phyloP scores from a whole-genome alignment of 495 filamentous ascomycete genomes.

The Hypoxylon intermedium region DNA sequence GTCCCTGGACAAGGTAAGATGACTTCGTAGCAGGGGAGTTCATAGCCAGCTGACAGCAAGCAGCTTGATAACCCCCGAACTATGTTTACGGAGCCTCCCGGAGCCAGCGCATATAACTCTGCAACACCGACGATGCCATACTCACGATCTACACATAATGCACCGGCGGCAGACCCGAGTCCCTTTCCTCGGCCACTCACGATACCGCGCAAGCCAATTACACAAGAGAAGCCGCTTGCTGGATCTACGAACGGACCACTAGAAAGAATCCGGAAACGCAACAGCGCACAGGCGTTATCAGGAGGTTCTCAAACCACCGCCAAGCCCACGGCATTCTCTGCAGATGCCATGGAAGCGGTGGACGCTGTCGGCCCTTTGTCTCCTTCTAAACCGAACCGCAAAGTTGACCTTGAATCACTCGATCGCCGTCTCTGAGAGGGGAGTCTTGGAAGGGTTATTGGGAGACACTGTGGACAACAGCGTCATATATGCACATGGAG shows the following conservation, averaged over 20 bases:
- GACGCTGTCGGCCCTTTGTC: conserved; percentile 4
- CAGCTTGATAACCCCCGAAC: not conserved
- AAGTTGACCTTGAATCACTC: not conserved
- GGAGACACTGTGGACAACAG: conserved; percentile 3
- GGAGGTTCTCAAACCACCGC: not conserved
- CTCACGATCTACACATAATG: not conserved
- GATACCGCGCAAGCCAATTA: not conserved
- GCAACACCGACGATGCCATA: not conserved
- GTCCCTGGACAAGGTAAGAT: conserved; percentile 18
- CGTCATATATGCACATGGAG: conserved; percentile 3
- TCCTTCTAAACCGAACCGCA: not conserved
- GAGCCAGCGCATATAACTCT: not conserved
- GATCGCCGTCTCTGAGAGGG: not conserved
- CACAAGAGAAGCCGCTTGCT: not conserved
- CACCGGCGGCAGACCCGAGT: not conserved
- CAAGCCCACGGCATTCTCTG: not conserved
- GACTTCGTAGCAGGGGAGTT: not conserved
- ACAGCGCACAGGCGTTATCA: not conserved
- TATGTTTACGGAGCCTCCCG: not conserved
- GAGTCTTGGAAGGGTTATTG: not conserved
- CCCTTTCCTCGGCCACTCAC: not conserved
- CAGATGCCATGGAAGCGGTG: not conserved
- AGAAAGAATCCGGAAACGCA: not conserved
- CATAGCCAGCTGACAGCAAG: not conserved
- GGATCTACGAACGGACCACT: not conserved